Base-by-base conservation (phyloP, 164 flowering plant genomes). In the Vitis amurensis region DNA sequence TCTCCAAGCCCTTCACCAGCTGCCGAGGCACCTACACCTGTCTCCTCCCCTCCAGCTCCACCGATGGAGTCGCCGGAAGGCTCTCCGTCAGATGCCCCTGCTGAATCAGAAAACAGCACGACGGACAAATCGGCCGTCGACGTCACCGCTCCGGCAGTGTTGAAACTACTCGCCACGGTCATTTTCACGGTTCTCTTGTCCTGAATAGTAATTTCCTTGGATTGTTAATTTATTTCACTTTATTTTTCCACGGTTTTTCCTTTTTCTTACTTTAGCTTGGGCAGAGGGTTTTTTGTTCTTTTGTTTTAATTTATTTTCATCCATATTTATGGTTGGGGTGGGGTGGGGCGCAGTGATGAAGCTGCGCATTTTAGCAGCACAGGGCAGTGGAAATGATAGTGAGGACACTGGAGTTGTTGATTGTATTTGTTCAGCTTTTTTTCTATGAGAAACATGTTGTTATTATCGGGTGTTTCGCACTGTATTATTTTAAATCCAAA, bases 41-140 rank as follows among this genome's bases (percentile, higher is more conserved):
- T 57, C 0, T 55, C 77, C 0, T 81, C 89, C 12, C 88, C 90
- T 0, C 84, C 86, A 0, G 82, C 80, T 5, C 80, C 84, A 0
- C 83, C 82, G 30, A 9, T 48, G 59, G 83, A 76, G 27, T 15
- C 83, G n/a, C 86, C 86, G 7, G 85, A 71, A 0, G 88, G 76
- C 2, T 67, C 91, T 0, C 93, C 97, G 12, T 69, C 80, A n/a
- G 86, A 74, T 0, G 68, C 82, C 2, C 90, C 92, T 0, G 73
- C 73, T 0, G 67, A 78, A 3, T 76, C 89, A n/a, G 79, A 64
- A 69, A 61, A 66, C 15, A 77, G 80, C 59, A 77, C 64, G 1
- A 9, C 86, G 13, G 77, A 53, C 0, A 74, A 76, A 11, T 81
- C 68, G 12, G 82, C 76, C 14, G 82, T 16, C 55, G 75, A 53